Evolutionary conservation across 805 yeast species (phyloP).

Genomic region (Ascoidea asiatica): DNA sequence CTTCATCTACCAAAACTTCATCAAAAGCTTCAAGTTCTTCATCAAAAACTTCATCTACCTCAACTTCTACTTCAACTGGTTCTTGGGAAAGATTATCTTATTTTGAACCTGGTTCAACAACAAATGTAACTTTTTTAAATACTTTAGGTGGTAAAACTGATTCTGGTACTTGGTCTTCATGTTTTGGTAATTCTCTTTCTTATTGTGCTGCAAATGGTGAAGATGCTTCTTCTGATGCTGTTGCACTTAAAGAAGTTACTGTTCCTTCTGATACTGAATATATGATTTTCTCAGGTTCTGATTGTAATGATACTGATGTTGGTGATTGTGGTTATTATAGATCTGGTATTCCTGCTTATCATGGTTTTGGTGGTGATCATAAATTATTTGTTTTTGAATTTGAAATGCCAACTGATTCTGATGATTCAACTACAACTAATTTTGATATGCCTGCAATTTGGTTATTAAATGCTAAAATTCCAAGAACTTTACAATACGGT

Average conservation of each 20-base stretch:
- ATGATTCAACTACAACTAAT: conserved; percentile 37
- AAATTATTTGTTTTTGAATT: conserved; percentile 92
- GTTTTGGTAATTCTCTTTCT: conserved; percentile 88
- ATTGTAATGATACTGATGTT: conserved; percentile 32
- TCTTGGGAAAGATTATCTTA: conserved; percentile 68
- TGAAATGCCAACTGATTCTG: conserved; percentile 70
- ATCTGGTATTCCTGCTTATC: conserved; percentile 79
- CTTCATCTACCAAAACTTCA: conserved; percentile 17
- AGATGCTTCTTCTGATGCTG: conserved; percentile 56
- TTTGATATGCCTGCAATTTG: conserved; percentile 97
- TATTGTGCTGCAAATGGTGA: conserved; percentile 70
- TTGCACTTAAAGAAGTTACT: conserved; percentile 54
- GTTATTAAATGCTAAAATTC: conserved; percentile 90
- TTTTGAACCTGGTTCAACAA: conserved; percentile 59
- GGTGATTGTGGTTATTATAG: conserved; percentile 79
- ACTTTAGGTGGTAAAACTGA: conserved; percentile 72
- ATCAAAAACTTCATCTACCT: conserved; percentile 21
- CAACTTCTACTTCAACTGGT: conserved; percentile 28
- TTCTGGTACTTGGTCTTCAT: conserved; percentile 77
- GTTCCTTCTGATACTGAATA: conserved; percentile 66
- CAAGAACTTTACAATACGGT: conserved; percentile 95
- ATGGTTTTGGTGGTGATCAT: conserved; percentile 76
- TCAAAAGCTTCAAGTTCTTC: conserved; percentile 18
- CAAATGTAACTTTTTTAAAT: conserved; percentile 75
- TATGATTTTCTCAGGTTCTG: conserved; percentile 64